These are phyloP conservation scores for Leishmania braziliensis DNA, from an alignment of 208 protist genomes.

Conservation along the genomic window DNA sequence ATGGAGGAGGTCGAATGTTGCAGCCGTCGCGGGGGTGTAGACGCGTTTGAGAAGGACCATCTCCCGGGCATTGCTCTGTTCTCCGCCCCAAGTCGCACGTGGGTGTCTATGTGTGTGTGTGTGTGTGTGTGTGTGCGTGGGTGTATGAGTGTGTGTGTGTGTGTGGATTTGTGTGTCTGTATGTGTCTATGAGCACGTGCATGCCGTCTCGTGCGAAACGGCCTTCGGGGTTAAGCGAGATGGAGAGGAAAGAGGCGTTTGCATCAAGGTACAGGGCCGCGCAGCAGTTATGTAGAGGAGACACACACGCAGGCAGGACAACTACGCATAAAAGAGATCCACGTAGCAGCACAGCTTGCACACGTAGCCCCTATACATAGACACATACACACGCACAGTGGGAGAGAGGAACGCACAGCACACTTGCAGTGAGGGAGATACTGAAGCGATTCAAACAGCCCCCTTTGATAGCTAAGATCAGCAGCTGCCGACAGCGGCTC, in stretches of 20 bases:
- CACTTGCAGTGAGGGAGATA: neutral
- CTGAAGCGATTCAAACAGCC: neutral
- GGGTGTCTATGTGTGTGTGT: neutral
- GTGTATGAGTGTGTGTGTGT: neutral
- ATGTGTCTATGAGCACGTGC: neutral
- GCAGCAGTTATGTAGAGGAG: neutral
- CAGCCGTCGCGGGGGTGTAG: slow-evolving; percentile 24
- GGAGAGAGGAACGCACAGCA: no score
- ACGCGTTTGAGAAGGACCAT: slow-evolving; percentile 10
- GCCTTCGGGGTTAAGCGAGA: neutral
- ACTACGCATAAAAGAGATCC: neutral
- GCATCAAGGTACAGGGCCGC: neutral
- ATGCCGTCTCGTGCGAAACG: neutral
- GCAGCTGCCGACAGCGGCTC: neutral
- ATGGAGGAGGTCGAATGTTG: slow-evolving; percentile 1
- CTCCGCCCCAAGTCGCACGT: neutral
- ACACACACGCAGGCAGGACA: neutral
- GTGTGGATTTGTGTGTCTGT: neutral
- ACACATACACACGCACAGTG: no score
- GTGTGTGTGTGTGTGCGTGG: neutral
- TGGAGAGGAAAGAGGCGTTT: neutral
- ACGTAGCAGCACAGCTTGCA: neutral
- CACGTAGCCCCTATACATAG: no score
- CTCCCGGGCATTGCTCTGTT: neutral
- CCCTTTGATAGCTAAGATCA: neutral